phyloP scores from a whole-genome alignment of 768 basidiomycete genomes.

The Xerocomellus chrysenteron region DNA sequence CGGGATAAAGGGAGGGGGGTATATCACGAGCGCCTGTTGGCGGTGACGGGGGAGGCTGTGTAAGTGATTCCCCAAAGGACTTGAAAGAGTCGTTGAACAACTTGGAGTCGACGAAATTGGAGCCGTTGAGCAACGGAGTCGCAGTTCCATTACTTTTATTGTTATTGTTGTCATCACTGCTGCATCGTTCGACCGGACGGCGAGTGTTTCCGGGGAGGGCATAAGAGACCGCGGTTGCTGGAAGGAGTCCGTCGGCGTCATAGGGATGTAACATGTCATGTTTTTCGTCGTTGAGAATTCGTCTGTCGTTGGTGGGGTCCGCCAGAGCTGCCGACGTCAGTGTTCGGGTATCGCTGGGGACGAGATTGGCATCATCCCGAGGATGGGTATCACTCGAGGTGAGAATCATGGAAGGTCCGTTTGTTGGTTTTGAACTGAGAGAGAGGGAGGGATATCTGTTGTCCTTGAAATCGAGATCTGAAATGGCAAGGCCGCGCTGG shows the following conservation, averaged over 20 bases:
- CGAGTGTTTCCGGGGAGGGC: slow-evolving; percentile 44
- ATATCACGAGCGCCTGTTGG: slow-evolving; percentile 23
- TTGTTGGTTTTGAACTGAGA: slow-evolving; percentile 21
- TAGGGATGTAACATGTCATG: slow-evolving; percentile 17
- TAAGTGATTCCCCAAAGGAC: slow-evolving; percentile 28
- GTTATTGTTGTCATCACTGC: slow-evolving; percentile 43
- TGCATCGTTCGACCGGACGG: slow-evolving; percentile 52
- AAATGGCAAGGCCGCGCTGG: slow-evolving; percentile 51
- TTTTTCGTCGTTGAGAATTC: slow-evolving; percentile 24
- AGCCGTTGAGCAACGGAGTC: slow-evolving; percentile 26
- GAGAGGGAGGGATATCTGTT: slow-evolving; percentile 51
- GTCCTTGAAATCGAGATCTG: slow-evolving; percentile 64
- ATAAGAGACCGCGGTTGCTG: slow-evolving; percentile 41
- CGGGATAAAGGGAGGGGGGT: slow-evolving; percentile 37
- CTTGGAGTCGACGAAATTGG: slow-evolving; percentile 27
- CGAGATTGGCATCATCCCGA: slow-evolving; percentile 20
- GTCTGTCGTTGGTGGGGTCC: slow-evolving; percentile 22
- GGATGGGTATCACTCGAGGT: slow-evolving; percentile 27
- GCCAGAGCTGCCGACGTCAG: slow-evolving; percentile 10
- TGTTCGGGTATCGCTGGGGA: slow-evolving; percentile 13
- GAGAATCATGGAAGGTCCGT: slow-evolving; percentile 31
- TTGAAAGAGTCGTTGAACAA: slow-evolving; percentile 32
- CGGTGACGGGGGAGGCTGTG: slow-evolving; percentile 25
- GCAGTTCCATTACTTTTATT: slow-evolving; percentile 16
- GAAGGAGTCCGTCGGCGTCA: slow-evolving; percentile 20